phyloP scores from a whole-genome alignment of 108 stramenopile species.

The Seminavis robusta region DNA sequence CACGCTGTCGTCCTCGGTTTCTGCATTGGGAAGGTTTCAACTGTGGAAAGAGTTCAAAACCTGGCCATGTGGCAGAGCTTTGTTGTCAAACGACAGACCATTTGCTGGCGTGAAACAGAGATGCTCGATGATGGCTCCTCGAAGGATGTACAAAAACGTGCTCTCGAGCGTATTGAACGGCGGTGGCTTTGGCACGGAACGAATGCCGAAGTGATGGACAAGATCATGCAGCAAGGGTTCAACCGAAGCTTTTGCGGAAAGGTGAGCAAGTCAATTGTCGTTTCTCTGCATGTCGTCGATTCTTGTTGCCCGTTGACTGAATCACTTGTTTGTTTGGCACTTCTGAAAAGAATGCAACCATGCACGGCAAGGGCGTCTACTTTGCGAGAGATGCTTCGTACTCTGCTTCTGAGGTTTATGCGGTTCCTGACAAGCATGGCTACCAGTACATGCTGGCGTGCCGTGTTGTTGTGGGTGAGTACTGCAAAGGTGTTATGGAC shows the following conservation, averaged over 20 bases:
- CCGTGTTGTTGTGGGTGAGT: conserved; percentile 14
- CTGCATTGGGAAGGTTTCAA: neutral
- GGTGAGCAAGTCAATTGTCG: too few relatives aligned
- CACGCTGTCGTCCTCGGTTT: too few relatives aligned
- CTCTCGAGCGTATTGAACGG: conserved; percentile 10
- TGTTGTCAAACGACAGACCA: conserved; percentile 11
- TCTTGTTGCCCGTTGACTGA: too few relatives aligned
- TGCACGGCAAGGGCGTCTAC: conserved; percentile 20
- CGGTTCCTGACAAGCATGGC: neutral
- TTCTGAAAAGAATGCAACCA: conserved; percentile 21
- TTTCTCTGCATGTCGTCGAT: too few relatives aligned
- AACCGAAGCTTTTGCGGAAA: conserved; percentile 20
- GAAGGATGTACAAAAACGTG: too few relatives aligned
- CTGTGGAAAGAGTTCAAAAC: conserved; percentile 13
- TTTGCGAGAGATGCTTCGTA: conserved; percentile 24
- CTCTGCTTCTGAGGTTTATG: neutral
- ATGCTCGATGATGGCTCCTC: too few relatives aligned
- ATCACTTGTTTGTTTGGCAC: too few relatives aligned
- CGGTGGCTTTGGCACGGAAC: conserved; percentile 21
- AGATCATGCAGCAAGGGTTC: conserved; percentile 20
- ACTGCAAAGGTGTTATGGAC: conserved; percentile 1
- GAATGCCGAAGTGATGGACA: conserved; percentile 1
- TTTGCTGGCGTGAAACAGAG: conserved; percentile 2
- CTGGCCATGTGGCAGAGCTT: conserved; percentile 11
- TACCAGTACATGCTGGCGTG: conserved; percentile 9